These are phyloP conservation scores for Microcyclospora tardicrescens DNA, from an alignment of 2,329 filamentous ascomycete species.

Conservation along the genomic window DNA sequence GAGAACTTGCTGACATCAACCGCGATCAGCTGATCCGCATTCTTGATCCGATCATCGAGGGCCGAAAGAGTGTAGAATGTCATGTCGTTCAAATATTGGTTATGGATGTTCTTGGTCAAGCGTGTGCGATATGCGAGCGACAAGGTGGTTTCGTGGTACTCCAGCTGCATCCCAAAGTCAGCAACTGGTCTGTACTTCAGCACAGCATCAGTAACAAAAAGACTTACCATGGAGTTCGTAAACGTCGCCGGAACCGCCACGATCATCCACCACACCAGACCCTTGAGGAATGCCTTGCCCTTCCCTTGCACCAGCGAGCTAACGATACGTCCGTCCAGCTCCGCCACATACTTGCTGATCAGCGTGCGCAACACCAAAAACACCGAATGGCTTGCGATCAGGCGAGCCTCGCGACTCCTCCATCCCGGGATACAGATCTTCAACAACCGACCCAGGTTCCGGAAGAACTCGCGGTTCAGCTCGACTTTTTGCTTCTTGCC, in stretches of 20 bases:
- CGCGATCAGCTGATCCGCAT: conserved; percentile 92
- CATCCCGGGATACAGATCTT: conserved; percentile 84
- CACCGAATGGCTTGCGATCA: conserved; percentile 82
- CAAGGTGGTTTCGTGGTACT: conserved; percentile 91
- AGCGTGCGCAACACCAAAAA: conserved; percentile 84
- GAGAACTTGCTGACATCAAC: conserved; percentile 96
- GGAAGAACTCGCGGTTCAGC: conserved; percentile 77
- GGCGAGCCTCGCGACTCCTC: conserved; percentile 72
- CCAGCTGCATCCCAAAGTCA: conserved; percentile 46
- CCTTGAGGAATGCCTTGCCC: conserved; percentile 75
- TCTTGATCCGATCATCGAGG: conserved; percentile 94
- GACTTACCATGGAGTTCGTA: conserved; percentile 88
- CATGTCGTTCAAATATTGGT: conserved; percentile 91
- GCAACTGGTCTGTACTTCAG: background rate
- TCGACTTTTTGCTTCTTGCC: conserved; percentile 64
- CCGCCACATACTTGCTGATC: conserved; percentile 89
- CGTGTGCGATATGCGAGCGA: conserved; percentile 86
- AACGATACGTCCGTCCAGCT: conserved; percentile 86
- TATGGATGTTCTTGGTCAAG: conserved; percentile 87
- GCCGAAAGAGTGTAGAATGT: conserved; percentile 96
- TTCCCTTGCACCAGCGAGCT: conserved; percentile 85
- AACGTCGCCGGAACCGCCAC: conserved; percentile 89
- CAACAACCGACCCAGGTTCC: conserved; percentile 62
- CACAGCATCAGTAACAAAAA: background rate
- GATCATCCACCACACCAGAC: conserved; percentile 96